Conservation (phyloP, 169 alveolate genomes). For the Eimeria sp. region DNA sequence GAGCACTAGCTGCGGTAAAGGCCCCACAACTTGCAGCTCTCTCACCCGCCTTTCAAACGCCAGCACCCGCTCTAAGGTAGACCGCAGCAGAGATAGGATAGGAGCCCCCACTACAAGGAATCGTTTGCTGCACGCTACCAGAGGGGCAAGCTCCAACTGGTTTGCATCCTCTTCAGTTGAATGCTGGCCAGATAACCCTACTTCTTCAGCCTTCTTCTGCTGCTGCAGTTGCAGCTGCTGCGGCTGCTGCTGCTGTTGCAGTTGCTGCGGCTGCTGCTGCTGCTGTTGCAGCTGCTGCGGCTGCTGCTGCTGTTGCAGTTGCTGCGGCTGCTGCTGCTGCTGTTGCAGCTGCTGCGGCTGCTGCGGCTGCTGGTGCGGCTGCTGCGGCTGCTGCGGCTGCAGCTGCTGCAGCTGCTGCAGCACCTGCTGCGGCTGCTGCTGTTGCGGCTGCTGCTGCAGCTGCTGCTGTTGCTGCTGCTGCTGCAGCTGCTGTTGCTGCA, state of each 20-base stretch:
- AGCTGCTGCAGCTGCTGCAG: too few species aligned
- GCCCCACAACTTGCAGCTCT: conserved; percentile 28
- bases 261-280: too few species aligned
- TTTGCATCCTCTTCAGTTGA: background rate
- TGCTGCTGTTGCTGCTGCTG: conserved; percentile 17
- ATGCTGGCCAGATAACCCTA: background rate
- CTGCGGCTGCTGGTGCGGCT: too few species aligned
- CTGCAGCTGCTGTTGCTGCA: conserved; percentile 14
- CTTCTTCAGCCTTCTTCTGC: too few species aligned
- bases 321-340: too few species aligned
- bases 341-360: too few species aligned
- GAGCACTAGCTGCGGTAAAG: conserved; percentile 60
- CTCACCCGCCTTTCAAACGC: conserved; percentile 57
- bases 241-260: too few species aligned
- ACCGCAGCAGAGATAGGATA: conserved; percentile 9
- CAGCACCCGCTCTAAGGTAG: conserved; percentile 41
- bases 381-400: too few species aligned
- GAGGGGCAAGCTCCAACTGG: conserved; percentile 34
- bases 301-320: too few species aligned
- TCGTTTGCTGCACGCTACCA: conserved; percentile 48
- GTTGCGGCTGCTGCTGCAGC: conserved; percentile 4
- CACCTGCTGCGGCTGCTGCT: too few species aligned
- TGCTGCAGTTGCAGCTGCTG: too few species aligned
- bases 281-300: too few species aligned
- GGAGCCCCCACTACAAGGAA: conserved; percentile 62